These are phyloP conservation scores for Vigna radiata DNA, from an alignment of 306 rosid genomes.

Conservation along the genomic window DNA sequence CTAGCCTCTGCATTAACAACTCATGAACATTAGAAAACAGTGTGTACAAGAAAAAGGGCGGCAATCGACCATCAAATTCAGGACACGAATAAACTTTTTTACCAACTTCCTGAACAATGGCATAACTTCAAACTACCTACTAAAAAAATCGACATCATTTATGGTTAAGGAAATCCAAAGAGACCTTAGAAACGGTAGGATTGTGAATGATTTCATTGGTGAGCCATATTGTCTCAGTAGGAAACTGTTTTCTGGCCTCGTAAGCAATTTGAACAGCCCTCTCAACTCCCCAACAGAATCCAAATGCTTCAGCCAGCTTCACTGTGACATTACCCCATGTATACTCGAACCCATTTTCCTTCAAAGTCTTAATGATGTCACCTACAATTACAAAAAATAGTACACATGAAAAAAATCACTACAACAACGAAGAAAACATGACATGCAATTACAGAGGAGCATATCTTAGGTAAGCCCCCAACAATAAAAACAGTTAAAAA, in stretches of 20 bases:
- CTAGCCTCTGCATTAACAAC: conserved; percentile 65
- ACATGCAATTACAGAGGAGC: background rate
- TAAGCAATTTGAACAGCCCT: conserved; percentile 98
- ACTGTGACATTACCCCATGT: conserved; percentile 94
- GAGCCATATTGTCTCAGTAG: conserved; percentile 81
- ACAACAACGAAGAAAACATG: conserved; percentile 17
- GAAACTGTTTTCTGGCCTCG: conserved; percentile 96
- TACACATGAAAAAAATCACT: conserved; percentile 29
- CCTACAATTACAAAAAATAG: conserved; percentile 59
- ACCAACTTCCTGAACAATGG: conserved; percentile 17
- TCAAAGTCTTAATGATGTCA: conserved; percentile 81
- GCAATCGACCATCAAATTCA: conserved; percentile 22
- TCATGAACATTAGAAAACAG: conserved; percentile 14
- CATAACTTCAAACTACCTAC: conserved; percentile 11
- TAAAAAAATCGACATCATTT: background rate
- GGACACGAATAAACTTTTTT: background rate
- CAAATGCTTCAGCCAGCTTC: conserved; percentile 91
- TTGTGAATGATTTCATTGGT: conserved; percentile 98
- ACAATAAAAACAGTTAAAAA: background rate
- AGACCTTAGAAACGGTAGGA: conserved; percentile 92
- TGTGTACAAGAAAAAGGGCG: background rate
- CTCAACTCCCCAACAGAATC: conserved; percentile 99
- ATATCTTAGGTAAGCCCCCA: background rate
- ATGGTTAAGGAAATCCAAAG: conserved; percentile 11
- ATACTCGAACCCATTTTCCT: conserved; percentile 79